Percentiles rank a stretch among this genome's conserved stretches.
Evolutionary conservation across 176 grass and related monocot species (phyloP).

Genomic region (Canna indica): DNA sequence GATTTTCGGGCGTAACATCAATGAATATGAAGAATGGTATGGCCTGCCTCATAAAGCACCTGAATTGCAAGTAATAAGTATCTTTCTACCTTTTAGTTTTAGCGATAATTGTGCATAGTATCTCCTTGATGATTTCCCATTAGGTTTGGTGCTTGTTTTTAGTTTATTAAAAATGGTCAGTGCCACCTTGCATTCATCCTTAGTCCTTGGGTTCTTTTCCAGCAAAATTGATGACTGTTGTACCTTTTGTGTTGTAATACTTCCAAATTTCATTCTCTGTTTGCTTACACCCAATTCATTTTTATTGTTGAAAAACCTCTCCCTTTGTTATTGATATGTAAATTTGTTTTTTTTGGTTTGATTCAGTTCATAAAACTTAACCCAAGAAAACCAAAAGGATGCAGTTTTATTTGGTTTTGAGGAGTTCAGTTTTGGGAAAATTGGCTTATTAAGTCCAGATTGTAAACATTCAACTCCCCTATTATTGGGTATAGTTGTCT

Average conservation of each 20-base stretch:
- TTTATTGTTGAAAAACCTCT: not conserved
- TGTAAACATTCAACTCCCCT: too few species aligned
- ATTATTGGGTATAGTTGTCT: too few species aligned
- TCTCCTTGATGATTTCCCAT: not conserved
- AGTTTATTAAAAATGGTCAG: not conserved
- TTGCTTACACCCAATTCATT: not conserved
- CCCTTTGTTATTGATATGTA: not conserved
- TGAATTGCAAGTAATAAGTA: constrained; percentile 54
- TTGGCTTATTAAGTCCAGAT: too few species aligned
- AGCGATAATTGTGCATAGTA: not conserved
- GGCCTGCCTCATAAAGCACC: constrained; percentile 86
- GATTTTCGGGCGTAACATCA: constrained; percentile 68
- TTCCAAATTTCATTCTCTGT: not conserved
- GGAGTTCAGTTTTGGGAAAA: too few species aligned
- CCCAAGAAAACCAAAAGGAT: too few species aligned
- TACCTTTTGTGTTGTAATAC: not conserved
- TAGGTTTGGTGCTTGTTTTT: not conserved
- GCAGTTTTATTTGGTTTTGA: too few species aligned
- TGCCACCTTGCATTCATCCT: not conserved
- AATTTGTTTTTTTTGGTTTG: too few species aligned
- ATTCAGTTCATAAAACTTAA: too few species aligned
- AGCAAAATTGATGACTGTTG: not conserved
- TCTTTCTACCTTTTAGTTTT: constrained; percentile 2
- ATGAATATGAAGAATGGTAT: constrained; percentile 93
- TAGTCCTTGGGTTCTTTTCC: not conserved